These are phyloP conservation scores for Coix lacrymajobi DNA, from an alignment of 176 grass and related monocot species.

Conservation along the genomic window DNA sequence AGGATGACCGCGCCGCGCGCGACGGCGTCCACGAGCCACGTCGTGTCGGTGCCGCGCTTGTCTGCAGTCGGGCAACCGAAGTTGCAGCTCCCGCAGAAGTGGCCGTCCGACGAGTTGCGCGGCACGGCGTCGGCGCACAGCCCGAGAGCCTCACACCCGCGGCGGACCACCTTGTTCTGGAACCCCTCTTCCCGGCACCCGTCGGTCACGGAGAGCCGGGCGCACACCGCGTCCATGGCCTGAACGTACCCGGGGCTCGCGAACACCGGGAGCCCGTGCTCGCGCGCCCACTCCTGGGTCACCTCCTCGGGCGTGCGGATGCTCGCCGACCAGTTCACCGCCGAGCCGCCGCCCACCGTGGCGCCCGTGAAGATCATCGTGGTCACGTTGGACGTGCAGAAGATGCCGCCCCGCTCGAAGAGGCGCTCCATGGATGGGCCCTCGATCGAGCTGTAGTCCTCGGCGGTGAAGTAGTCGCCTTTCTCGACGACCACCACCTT, in stretches of 20 bases:
- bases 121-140: slow-evolving; percentile 49
- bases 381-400: slow-evolving; percentile 50
- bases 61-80: slow-evolving; percentile 67
- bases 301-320: slow-evolving; percentile 66
- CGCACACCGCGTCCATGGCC: slow-evolving; percentile 73
- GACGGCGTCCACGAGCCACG: slow-evolving; percentile 88
- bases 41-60: slow-evolving; percentile 79
- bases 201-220: slow-evolving; percentile 53
- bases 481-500: slow-evolving; percentile 93
- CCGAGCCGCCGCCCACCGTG: slow-evolving; percentile 86
- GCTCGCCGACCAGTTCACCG: slow-evolving; percentile 94
- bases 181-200: slow-evolving; percentile 63
- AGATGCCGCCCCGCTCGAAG: slow-evolving; percentile 57
- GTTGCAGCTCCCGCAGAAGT: slow-evolving; percentile 71
- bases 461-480: slow-evolving; percentile 63
- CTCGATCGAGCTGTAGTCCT: slow-evolving; percentile 77
- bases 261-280: slow-evolving; percentile 55
- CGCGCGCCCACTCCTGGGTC: slow-evolving; percentile 57
- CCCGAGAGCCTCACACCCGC: slow-evolving; percentile 68
- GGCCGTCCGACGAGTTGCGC: slow-evolving; percentile 65
- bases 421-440: slow-evolving; percentile 61
- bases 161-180: slow-evolving; percentile 73
- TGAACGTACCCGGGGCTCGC: slow-evolving; percentile 24
- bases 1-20: slow-evolving; percentile 55
- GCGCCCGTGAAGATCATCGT: slow-evolving; percentile 58